These are phyloP conservation scores for Suillus luteus DNA, from an alignment of 768 basidiomycete genomes.

Conservation along the genomic window DNA sequence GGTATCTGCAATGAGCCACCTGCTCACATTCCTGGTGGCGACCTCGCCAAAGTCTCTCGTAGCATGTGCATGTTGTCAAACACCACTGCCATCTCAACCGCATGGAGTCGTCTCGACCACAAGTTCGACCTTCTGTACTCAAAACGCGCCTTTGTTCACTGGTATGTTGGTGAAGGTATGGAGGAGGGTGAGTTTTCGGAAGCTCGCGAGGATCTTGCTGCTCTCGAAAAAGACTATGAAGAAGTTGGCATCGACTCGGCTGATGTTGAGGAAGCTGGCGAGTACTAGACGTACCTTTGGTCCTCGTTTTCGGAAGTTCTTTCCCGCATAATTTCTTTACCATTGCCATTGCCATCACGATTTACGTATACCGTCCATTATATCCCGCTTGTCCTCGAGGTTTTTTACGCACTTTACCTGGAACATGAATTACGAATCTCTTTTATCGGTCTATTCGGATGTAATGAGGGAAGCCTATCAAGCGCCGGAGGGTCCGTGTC, in stretches of 20 bases:
- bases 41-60: conserved; percentile 74
- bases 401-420: conserved; percentile 15
- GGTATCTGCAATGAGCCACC: conserved; percentile 82
- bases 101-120: conserved; percentile 75
- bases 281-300: conserved; percentile 40
- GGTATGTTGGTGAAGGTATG: conserved; percentile 80
- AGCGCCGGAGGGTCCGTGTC: conserved; percentile 6
- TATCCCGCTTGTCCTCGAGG: conserved; percentile 29
- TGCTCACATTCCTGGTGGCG: conserved; percentile 73
- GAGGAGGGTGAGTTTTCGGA: conserved; percentile 98
- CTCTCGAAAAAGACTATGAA: conserved; percentile 97
- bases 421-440: conserved; percentile 17
- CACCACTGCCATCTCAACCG: conserved; percentile 69
- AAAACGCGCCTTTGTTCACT: conserved; percentile 56
- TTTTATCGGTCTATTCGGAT: conserved; percentile 2
- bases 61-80: conserved; percentile 81
- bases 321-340: conserved; percentile 32
- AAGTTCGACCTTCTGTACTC: conserved; percentile 82
- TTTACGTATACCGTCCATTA: conserved; percentile 33
- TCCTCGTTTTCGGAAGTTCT: conserved; percentile 30
- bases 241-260: conserved; percentile 69
- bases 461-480: not conserved
- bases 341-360: conserved; percentile 30
- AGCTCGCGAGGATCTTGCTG: conserved; percentile 98
- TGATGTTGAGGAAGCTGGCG: conserved; percentile 51